phyloP scores from a whole-genome alignment of 306 rosid species.

The Psophocarpus tetragonolobus region DNA sequence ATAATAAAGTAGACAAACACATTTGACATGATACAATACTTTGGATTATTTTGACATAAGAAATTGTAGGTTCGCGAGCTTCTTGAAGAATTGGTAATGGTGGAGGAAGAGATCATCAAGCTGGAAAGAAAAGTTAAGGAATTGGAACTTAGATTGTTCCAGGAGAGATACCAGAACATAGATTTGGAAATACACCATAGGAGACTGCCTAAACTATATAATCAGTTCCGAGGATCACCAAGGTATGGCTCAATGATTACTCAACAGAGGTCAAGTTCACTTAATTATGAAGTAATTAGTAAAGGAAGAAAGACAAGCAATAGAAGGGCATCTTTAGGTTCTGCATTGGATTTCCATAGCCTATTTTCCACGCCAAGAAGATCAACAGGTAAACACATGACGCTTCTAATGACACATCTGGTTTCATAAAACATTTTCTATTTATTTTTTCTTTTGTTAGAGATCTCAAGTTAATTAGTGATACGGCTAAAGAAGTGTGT shows the following conservation, averaged over 20 bases:
- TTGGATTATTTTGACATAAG: not conserved
- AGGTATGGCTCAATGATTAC: conserved; percentile 39
- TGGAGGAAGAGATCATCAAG: conserved; percentile 69
- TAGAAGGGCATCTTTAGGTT: conserved; percentile 53
- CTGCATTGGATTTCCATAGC: conserved; percentile 58
- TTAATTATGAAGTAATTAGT: conserved; percentile 41
- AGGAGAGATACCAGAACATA: conserved; percentile 53
- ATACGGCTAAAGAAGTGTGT: not conserved
- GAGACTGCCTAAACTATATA: conserved; percentile 38
- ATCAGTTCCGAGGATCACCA: conserved; percentile 36
- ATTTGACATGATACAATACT: not conserved
- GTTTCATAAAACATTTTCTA: not conserved
- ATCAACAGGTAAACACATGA: conserved; percentile 49
- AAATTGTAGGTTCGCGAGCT: conserved; percentile 60
- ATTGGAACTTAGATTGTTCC: conserved; percentile 52
- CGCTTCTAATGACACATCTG: not conserved
- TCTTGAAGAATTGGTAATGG: conserved; percentile 64
- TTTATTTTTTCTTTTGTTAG: not conserved
- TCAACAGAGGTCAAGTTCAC: conserved; percentile 48
- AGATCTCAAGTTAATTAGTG: not conserved
- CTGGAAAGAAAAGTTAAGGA: conserved; percentile 77
- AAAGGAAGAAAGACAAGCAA: conserved; percentile 40
- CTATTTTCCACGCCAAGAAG: conserved; percentile 47
- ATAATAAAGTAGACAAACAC: not conserved
- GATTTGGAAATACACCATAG: conserved; percentile 51